Evolutionary conservation across 768 basidiomycete species (phyloP), one percentile per base, ranked within the genome.

Genomic region (Amanita thiersii): DNA sequence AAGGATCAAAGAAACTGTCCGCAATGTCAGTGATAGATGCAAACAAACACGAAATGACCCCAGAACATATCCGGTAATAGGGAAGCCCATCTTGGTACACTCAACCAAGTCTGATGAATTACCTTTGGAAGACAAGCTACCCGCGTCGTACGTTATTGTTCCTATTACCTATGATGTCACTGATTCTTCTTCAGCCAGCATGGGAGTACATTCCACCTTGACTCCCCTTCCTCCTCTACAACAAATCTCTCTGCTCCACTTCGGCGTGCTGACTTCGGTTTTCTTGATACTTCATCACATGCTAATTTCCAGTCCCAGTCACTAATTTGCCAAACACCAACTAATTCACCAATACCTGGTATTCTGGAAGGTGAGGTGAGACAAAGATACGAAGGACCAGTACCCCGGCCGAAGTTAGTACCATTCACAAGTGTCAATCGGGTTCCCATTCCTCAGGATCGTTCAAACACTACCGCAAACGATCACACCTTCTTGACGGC

Each of bases 361-460:
- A 39, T 56, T 15, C 23, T 45, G 29, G 37, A 45, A 21, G 23
- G 18, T 10, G 44, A 45, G 32, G 30, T 37, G 20, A 26, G 29
- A 21, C 31, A 24, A 10, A 38, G 37, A 11, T 8, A 11, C 12
- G 24, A 28, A 15, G 77, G 66, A 12, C 49, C 10, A 53, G 49
- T 26, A 54, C 18, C 65, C 10, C 70, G 73, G 10, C 80, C 83
- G 24, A 73, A 81, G 23, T 58, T 86, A 21, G 80, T 85, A 24
- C 83, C 79, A 19, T 86, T 87, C 54, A 83, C 78, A 5, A 75
- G 73, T 47, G 76, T 79, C 11, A 69, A 71, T 14, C 76, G 79
- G 14, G 80, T 82, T 18, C 81, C 82, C 14, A 66, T 75, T 1
- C 79, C 81, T 17, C 66, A 70, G 48, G 49, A 69, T 49, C 53